phyloP scores from a whole-genome alignment of 352 stramenopile species.

The Albugo candida region DNA sequence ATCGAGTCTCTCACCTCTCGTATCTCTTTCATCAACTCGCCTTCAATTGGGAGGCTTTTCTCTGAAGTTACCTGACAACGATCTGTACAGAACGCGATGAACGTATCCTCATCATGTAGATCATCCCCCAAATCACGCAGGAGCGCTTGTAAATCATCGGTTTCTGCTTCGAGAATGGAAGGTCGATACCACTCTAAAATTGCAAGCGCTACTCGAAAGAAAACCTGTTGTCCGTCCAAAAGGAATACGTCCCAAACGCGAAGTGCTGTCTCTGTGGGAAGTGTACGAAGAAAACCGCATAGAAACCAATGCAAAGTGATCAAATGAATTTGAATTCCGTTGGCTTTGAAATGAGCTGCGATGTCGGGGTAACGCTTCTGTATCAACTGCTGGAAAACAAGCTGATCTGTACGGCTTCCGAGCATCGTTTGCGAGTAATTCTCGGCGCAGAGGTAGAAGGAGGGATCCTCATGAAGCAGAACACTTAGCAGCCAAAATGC shows the following conservation, averaged over 20 bases:
- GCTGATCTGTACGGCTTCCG: conserved; percentile 47
- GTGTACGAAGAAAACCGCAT: conserved; percentile 63
- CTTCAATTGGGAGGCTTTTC: too few species aligned
- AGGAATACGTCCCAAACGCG: conserved; percentile 67
- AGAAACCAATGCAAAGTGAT: conserved; percentile 77
- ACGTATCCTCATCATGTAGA: conserved; percentile 25
- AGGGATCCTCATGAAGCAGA: conserved; percentile 27
- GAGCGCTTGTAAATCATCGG: conserved; percentile 20
- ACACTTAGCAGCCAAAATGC: conserved; percentile 63
- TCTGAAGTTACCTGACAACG: too few species aligned
- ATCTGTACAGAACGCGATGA: conserved; percentile 13
- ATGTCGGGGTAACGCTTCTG: conserved; percentile 23
- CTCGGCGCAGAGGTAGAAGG: conserved; percentile 25
- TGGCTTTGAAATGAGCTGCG: conserved; percentile 10
- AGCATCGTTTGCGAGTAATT: conserved; percentile 66
- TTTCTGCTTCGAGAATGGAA: conserved; percentile 13
- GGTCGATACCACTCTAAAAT: conserved; percentile 22
- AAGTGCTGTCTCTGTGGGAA: conserved; percentile 44
- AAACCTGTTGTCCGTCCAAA: conserved; percentile 32
- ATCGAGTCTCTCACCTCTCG: too few species aligned
- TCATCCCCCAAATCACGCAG: conserved; percentile 23
- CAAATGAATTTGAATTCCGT: conserved; percentile 37
- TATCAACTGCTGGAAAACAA: conserved; percentile 48
- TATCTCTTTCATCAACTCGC: too few species aligned
- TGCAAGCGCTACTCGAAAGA: conserved; percentile 24